Percentiles rank a stretch among this genome's conserved stretches.
Evolutionary conservation across 1,284 basidiomycete genomes (phyloP).

Genomic region (Peniophora sp.): DNA sequence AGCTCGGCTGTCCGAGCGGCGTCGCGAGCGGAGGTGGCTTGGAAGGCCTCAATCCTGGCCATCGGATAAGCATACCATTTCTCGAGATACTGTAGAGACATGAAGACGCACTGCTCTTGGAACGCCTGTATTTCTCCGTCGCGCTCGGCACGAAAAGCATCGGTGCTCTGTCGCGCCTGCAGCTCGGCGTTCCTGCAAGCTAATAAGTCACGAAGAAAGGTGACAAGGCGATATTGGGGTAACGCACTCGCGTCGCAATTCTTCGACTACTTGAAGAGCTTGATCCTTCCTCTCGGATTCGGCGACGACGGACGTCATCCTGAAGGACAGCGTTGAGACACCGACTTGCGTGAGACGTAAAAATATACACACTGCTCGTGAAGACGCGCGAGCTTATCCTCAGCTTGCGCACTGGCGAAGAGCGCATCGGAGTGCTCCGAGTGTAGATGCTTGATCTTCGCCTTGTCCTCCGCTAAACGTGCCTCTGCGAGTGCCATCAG

Average conservation of each 20-base stretch:
- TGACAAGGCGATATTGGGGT: too few species aligned
- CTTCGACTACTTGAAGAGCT: not conserved
- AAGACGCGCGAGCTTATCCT: slow-evolving; percentile 13
- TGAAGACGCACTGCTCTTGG: slow-evolving; percentile 11
- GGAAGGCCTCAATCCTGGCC: slow-evolving; percentile 2
- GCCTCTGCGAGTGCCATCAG: not conserved
- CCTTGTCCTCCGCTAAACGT: slow-evolving; percentile 11
- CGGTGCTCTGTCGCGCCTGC: slow-evolving; percentile 8
- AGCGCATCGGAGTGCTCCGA: slow-evolving; percentile 12
- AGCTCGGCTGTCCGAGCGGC: slow-evolving; percentile 2
- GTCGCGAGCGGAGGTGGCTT: slow-evolving; percentile 2
- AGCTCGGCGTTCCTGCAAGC: slow-evolving; percentile 8
- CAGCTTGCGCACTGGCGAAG: slow-evolving; percentile 9
- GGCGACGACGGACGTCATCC: not conserved
- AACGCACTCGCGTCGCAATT: not conserved
- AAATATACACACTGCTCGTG: slow-evolving; percentile 16
- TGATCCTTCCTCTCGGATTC: not conserved
- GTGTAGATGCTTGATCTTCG: slow-evolving; percentile 11
- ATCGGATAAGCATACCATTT: not conserved
- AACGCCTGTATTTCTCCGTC: slow-evolving; percentile 1
- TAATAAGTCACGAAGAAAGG: not conserved
- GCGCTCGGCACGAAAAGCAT: not conserved
- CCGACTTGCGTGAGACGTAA: not conserved
- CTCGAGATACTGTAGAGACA: slow-evolving; percentile 2
- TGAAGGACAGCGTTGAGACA: not conserved